Percentiles rank a stretch among this genome's conserved stretches.
phyloP scores from a whole-genome alignment of 2,329 filamentous ascomycete genomes.

The Elsinoe australis region DNA sequence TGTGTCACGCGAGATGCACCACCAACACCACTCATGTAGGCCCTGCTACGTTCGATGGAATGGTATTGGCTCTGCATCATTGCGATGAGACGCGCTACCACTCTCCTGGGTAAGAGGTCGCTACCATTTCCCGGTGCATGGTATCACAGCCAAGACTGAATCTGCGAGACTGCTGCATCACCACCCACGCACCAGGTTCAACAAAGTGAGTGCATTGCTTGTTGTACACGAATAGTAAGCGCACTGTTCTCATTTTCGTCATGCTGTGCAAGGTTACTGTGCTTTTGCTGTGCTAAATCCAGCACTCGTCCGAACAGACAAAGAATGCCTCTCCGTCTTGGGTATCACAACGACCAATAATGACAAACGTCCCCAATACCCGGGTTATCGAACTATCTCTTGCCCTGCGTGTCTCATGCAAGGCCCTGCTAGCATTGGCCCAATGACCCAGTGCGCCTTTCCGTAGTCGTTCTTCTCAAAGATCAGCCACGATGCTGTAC shows the following conservation, averaged over 20 bases:
- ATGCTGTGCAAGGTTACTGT: neutral
- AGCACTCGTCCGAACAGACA: too few relatives aligned
- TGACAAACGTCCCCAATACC: constrained; percentile 1
- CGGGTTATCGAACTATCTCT: too few relatives aligned
- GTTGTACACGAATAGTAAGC: neutral
- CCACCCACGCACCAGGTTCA: too few relatives aligned
- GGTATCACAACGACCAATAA: constrained; percentile 14
- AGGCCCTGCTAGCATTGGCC: too few relatives aligned
- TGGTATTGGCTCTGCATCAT: neutral
- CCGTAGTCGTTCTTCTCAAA: neutral
- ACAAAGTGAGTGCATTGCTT: too few relatives aligned
- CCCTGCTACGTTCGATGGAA: neutral
- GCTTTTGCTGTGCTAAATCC: too few relatives aligned
- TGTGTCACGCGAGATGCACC: constrained; percentile 8
- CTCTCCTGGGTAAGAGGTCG: neutral
- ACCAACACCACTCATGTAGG: neutral
- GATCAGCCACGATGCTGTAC: too few relatives aligned
- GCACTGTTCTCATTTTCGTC: neutral
- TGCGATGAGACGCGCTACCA: neutral
- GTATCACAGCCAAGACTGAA: neutral
- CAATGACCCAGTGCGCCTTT: neutral
- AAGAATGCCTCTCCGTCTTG: neutral
- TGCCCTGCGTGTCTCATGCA: too few relatives aligned
- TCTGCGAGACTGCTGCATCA: neutral
- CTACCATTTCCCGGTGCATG: neutral